These are phyloP conservation scores for Asterochloris sp. DNA, from an alignment of 139 green algal species.

Conservation along the genomic window DNA sequence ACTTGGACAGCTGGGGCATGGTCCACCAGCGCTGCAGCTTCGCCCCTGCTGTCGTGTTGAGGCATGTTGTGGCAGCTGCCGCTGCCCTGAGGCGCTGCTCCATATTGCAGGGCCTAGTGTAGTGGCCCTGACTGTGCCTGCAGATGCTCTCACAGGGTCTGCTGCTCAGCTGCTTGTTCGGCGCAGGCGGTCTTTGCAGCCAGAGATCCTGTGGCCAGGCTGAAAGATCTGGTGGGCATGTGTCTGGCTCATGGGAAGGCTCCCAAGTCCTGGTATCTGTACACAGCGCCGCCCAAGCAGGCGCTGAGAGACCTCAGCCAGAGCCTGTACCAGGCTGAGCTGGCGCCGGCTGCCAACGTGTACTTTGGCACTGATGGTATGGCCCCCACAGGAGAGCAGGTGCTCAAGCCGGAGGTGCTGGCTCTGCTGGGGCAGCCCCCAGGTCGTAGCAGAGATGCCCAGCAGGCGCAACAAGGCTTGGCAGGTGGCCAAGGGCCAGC, in stretches of 20 bases:
- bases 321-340: constrained; percentile 29
- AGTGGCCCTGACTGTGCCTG: too few relatives aligned
- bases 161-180: neutral
- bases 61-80: too few relatives aligned
- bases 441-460: neutral
- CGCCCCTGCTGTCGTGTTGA: too few relatives aligned
- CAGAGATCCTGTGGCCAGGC: neutral
- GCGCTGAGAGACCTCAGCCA: constrained; percentile 7
- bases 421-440: constrained; percentile 21
- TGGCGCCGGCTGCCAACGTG: constrained; percentile 37
- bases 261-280: constrained; percentile 16
- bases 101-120: too few relatives aligned
- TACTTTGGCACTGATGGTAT: constrained; percentile 14
- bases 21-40: too few relatives aligned
- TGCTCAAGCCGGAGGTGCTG: constrained; percentile 24
- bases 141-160: too few relatives aligned
- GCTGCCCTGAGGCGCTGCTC: too few relatives aligned
- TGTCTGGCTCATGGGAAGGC: neutral
- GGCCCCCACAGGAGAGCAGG: neutral
- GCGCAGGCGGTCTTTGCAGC: constrained; percentile 14
- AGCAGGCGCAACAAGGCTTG: neutral
- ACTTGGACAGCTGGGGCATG: too few relatives aligned
- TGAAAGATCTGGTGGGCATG: constrained; percentile 15
- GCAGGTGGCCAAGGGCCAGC: neutral
- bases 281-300: constrained; percentile 34